These are phyloP conservation scores for Huntiella savannae DNA, from an alignment of 2,329 filamentous ascomycete genomes.

Conservation along the genomic window DNA sequence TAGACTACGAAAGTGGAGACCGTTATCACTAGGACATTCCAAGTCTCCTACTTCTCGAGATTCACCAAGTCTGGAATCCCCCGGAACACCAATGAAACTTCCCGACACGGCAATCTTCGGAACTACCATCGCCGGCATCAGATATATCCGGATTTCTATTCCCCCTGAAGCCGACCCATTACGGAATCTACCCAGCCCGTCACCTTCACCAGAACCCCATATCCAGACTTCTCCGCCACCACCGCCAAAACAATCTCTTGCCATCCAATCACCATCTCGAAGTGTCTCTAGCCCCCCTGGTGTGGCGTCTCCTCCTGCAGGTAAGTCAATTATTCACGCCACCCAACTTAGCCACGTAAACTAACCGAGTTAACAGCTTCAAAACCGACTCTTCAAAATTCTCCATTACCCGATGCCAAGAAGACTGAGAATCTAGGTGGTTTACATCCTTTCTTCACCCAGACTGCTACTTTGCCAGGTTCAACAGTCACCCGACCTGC, in stretches of 20 bases:
- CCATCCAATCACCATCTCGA: not conserved
- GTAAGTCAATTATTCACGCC: not conserved
- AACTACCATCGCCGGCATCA: conserved; percentile 31
- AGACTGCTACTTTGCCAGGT: too few relatives aligned
- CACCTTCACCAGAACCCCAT: not conserved
- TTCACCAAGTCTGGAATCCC: conserved; percentile 11
- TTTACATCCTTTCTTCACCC: not conserved
- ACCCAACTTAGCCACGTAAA: not conserved
- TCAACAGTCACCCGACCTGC: not conserved
- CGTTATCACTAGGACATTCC: conserved; percentile 3
- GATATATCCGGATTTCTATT: conserved; percentile 43
- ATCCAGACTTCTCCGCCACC: not conserved
- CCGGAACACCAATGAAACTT: conserved; percentile 20
- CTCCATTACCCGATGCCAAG: too few relatives aligned
- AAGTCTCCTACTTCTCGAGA: conserved; percentile 4
- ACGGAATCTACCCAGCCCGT: conserved; percentile 11
- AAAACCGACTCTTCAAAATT: too few relatives aligned
- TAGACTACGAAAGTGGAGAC: conserved; percentile 7
- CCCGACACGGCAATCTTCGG: conserved; percentile 38
- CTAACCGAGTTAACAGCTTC: too few relatives aligned
- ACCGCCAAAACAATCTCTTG: not conserved
- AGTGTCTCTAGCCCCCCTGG: too few relatives aligned
- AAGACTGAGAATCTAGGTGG: too few relatives aligned
- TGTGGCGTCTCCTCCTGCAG: too few relatives aligned
- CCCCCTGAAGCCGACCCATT: conserved; percentile 31